phyloP scores from a whole-genome alignment of 1,284 basidiomycete genomes.

The Leccinum huronense region DNA sequence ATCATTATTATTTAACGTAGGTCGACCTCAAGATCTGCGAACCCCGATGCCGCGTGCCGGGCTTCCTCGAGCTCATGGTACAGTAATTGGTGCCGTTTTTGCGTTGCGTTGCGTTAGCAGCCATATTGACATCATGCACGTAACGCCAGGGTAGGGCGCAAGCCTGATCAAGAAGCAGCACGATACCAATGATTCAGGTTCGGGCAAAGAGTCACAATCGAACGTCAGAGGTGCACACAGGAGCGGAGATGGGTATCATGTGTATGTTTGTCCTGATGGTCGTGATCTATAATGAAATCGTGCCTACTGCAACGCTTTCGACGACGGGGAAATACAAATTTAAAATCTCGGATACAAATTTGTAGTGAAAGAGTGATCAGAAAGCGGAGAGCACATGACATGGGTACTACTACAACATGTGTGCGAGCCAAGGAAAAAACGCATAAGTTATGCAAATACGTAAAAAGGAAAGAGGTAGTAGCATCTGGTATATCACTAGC shows the following conservation, averaged over 20 bases:
- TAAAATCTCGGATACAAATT: neutral
- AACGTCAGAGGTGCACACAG: neutral
- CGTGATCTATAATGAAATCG: constrained; percentile 9
- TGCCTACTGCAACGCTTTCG: constrained; percentile 4
- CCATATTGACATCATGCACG: neutral
- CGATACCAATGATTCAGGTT: neutral
- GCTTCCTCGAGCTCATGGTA: constrained; percentile 6
- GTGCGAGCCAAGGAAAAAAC: constrained; percentile 15
- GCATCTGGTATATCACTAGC: neutral
- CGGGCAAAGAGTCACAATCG: neutral
- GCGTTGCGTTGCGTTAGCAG: neutral
- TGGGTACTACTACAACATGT: constrained; percentile 32
- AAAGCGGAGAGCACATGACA: constrained; percentile 18
- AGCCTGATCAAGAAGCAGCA: neutral
- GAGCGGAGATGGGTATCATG: neutral
- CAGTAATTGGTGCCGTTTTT: neutral
- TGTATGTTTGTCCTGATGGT: neutral
- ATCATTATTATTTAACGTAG: neutral
- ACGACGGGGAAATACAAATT: neutral
- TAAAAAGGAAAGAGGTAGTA: neutral
- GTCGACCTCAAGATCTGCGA: neutral
- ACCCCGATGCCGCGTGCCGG: neutral
- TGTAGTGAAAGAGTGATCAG: neutral
- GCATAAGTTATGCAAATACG: constrained; percentile 25
- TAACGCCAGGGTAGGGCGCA: neutral